Conservation (phyloP, 2,329 filamentous ascomycete species). For the Amphichorda felina region DNA sequence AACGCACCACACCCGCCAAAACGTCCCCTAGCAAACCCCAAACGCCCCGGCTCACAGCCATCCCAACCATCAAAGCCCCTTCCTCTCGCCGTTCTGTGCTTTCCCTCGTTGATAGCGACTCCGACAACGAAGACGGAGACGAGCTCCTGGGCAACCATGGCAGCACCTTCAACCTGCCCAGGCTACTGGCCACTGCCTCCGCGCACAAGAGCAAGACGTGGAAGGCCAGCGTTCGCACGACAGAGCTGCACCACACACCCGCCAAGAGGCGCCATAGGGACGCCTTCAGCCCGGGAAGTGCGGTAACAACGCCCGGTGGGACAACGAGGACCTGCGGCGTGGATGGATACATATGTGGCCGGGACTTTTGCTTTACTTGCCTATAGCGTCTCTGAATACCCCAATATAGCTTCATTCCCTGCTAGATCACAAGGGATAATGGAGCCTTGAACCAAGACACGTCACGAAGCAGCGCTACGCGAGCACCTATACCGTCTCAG, state of each 20-base stretch:
- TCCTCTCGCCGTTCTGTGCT: slow-evolving; percentile 24
- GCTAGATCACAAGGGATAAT: too few species aligned
- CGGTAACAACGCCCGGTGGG: slow-evolving; percentile 35
- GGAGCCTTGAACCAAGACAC: too few species aligned
- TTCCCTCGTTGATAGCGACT: slow-evolving; percentile 23
- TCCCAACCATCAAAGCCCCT: slow-evolving; percentile 12
- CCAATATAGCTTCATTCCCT: too few species aligned
- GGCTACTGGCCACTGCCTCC: slow-evolving; percentile 8
- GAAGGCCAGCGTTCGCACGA: slow-evolving; percentile 11
- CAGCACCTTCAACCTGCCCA: slow-evolving; percentile 5
- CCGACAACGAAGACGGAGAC: slow-evolving; percentile 14
- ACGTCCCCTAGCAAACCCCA: slow-evolving; percentile 10
- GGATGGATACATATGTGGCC: slow-evolving; percentile 41
- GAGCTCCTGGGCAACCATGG: slow-evolving; percentile 19
- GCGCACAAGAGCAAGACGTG: slow-evolving; percentile 12
- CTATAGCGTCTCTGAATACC: slow-evolving; percentile 17
- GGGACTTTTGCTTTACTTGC: slow-evolving; percentile 50
- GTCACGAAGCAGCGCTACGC: too few species aligned
- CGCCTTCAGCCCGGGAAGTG: slow-evolving; percentile 8
- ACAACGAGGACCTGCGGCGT: slow-evolving; percentile 39
- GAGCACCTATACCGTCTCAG: too few species aligned
- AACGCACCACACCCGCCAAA: neutral
- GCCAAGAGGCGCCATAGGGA: slow-evolving; percentile 10
- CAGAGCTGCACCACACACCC: slow-evolving; percentile 14
- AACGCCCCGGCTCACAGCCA: slow-evolving; percentile 16